Conservation (phyloP, 2,329 filamentous ascomycete species). For the Hymenoscyphus occultus region DNA sequence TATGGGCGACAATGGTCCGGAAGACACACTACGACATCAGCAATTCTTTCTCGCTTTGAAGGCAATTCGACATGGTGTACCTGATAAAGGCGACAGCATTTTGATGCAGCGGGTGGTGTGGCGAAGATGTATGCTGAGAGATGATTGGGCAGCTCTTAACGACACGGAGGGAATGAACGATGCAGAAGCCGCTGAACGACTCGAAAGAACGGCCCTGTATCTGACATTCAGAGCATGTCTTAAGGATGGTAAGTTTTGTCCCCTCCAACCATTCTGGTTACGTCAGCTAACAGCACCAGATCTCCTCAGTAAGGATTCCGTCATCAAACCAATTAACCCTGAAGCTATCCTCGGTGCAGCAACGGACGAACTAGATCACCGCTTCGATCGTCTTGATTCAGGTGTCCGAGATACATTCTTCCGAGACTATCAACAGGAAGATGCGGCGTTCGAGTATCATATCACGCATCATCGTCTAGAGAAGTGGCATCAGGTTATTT, state of each 20-base stretch:
- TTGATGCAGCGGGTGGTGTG: conserved; percentile 66
- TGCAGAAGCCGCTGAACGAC: conserved; percentile 57
- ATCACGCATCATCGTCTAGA: conserved; percentile 67
- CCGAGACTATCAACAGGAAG: conserved; percentile 71
- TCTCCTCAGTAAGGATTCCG: conserved; percentile 40
- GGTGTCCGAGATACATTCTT: conserved; percentile 64
- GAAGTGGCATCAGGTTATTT: conserved; percentile 58
- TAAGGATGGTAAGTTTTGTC: conserved; percentile 55
- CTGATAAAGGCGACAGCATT: conserved; percentile 55
- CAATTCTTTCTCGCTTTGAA: conserved; percentile 65
- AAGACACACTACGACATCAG: conserved; percentile 48
- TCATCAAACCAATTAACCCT: conserved; percentile 48
- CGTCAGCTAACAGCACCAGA: conserved; percentile 38
- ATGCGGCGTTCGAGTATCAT: conserved; percentile 60
- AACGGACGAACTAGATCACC: conserved; percentile 58
- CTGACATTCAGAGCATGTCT: conserved; percentile 63
- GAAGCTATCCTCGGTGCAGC: conserved; percentile 58
- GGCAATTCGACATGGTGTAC: conserved; percentile 45
- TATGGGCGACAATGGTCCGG: conserved; percentile 47
- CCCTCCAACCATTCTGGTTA: conserved; percentile 12
- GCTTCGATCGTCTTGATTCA: conserved; percentile 58
- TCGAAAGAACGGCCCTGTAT: conserved; percentile 67
- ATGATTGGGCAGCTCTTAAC: conserved; percentile 81
- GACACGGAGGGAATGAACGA: conserved; percentile 74
- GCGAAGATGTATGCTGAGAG: conserved; percentile 79